Conservation (phyloP, 129 eudicot genomes). For the Dittrichia graveolens region DNA sequence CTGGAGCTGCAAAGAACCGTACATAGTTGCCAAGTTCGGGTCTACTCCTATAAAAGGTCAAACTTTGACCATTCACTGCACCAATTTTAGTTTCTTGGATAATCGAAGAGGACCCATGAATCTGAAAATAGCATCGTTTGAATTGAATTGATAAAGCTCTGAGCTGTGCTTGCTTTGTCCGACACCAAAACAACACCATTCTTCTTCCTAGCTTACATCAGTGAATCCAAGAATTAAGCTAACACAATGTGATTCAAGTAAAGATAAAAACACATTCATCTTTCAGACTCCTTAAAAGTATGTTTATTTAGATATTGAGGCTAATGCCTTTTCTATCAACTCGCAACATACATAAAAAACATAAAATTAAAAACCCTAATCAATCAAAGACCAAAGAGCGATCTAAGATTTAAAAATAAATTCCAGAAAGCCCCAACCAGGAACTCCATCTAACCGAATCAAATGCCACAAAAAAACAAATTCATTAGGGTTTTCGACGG, state of each 20-base stretch:
- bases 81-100: constrained; percentile 15
- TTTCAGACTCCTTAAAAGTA: not conserved
- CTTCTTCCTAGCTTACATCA: constrained; percentile 32
- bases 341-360: not conserved
- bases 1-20: constrained; percentile 62
- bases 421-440: not conserved
- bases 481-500: not conserved
- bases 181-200: constrained; percentile 50
- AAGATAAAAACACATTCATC: not conserved
- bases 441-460: not conserved
- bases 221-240: constrained; percentile 10
- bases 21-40: constrained; percentile 32
- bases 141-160: constrained; percentile 38
- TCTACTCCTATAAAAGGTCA: constrained; percentile 15
- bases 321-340: not conserved
- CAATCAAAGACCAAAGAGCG: too few species aligned
- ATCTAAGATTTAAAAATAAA: too few species aligned
- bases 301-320: not conserved
- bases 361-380: not conserved
- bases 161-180: constrained; percentile 48
- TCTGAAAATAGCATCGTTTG: constrained; percentile 41
- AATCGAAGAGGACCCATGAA: constrained; percentile 29
- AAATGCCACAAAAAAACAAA: not conserved
- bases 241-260: not conserved
- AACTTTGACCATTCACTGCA: constrained; percentile 22